Base-by-base conservation (phyloP, 2,329 filamentous ascomycete genomes). In the Colletotrichum sp. region DNA sequence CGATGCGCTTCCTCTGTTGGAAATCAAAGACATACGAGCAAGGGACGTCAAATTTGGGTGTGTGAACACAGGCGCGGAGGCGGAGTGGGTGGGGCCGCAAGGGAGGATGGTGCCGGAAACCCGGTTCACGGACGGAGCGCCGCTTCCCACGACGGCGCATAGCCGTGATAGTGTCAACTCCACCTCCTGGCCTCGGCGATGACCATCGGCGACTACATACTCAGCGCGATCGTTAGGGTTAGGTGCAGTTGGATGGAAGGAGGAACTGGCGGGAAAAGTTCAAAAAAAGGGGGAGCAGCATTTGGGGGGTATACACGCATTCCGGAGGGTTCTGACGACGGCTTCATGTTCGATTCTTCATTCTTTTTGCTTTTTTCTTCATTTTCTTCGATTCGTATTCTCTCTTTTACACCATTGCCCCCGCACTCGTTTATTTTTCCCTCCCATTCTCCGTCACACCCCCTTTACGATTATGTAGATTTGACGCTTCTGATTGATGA, bases 61-160 rank as follows among this genome's bases (percentile, higher is more conserved):
- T 49, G 7, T 60, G 44, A 63, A 32, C 39, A 32, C 18, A n/a
- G n/a, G 24, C 28, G 55, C 32, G 71, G 32, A 32, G 63, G 69
- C 67, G 72, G 62, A 55, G 34, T 21, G 21, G 30, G 68, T 71
- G 72, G 72, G 68, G 72, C 72, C 72, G 68, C 52, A 52, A 71
- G 60, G 72, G 60, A 32, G 57, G 34, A 13, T 13, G 16, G 57
- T 62, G 52, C 64, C 57, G 71, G 65, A 24, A 39, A 59, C 24
- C 44, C 34, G 34, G 52, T 59, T 15, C 55, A 24, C 21, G 26
- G 28, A 64, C n/a, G 60, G 12, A 9, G n/a, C 32, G 21, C 34
- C 21, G 24, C 15, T n/a, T 60, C 28, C 59, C 59, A n/a, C 59
- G 30, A 28, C 26, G 10, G 26, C 59, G 10, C 36, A n/a, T 44